Percentiles rank a stretch among this genome's conserved stretches.
These are phyloP conservation scores for Veloboletus limbatus DNA, from an alignment of 1,284 basidiomycete genomes.

Conservation along the genomic window DNA sequence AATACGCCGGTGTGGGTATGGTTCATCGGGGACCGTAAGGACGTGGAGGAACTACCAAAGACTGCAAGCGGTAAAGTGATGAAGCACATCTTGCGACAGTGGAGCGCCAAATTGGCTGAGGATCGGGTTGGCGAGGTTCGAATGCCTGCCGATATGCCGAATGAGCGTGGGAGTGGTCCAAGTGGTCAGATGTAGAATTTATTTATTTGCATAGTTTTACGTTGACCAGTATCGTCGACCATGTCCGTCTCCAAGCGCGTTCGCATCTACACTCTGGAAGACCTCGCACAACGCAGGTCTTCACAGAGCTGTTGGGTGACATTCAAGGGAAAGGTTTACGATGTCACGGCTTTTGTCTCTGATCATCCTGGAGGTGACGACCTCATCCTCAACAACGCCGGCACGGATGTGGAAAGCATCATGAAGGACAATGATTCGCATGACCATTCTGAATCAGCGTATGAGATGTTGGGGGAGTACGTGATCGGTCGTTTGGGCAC, in stretches of 20 bases:
- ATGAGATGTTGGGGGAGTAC: constrained; percentile 89
- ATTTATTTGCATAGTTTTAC: not conserved
- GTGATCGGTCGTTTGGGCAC: constrained; percentile 77
- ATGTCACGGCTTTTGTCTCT: constrained; percentile 69
- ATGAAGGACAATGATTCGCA: constrained; percentile 89
- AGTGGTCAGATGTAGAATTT: constrained; percentile 17
- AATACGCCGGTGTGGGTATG: constrained; percentile 81
- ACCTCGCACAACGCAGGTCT: constrained; percentile 60
- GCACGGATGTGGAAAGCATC: constrained; percentile 75
- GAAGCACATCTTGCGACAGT: constrained; percentile 65
- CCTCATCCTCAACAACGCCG: constrained; percentile 76
- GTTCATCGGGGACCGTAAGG: constrained; percentile 70
- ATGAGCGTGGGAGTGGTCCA: constrained; percentile 18
- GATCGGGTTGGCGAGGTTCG: constrained; percentile 13
- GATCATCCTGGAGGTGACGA: constrained; percentile 91
- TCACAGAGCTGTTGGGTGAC: constrained; percentile 72
- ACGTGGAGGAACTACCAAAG: constrained; percentile 67
- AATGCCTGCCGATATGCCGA: constrained; percentile 10
- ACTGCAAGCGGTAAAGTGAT: constrained; percentile 87
- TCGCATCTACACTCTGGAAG: constrained; percentile 69
- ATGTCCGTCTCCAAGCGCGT: constrained; percentile 59
- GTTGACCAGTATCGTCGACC: constrained; percentile 7
- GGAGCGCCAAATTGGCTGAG: constrained; percentile 30
- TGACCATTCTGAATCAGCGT: constrained; percentile 91
- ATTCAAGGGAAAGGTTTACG: constrained; percentile 72